Percentiles rank a stretch among this genome's conserved stretches.
Evolutionary conservation across 1,284 basidiomycete genomes (phyloP).

Genomic region (Heliocybe sulcata): DNA sequence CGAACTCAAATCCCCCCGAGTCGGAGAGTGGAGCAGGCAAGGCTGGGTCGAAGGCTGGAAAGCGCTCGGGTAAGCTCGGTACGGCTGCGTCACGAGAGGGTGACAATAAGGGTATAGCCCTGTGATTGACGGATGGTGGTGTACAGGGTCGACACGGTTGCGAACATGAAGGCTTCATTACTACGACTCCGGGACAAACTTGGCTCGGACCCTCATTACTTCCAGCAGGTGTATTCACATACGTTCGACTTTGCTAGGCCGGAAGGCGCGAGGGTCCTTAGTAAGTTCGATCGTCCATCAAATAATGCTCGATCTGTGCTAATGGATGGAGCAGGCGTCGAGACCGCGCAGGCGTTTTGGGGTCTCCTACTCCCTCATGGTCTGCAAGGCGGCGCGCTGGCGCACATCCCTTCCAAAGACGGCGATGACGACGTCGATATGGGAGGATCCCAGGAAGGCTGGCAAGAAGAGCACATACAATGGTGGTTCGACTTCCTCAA

Average conservation of each 20-base stretch:
- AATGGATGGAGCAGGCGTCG: constrained; percentile 38
- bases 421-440: constrained; percentile 35
- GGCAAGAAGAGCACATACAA: constrained; percentile 60
- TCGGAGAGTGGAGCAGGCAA: constrained; percentile 72
- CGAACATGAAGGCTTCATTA: constrained; percentile 58
- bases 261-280: constrained; percentile 70
- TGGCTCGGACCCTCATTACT: constrained; percentile 65
- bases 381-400: constrained; percentile 63
- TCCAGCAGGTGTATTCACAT: constrained; percentile 82
- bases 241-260: constrained; percentile 83
- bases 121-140: constrained; percentile 4
- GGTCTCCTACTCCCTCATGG: constrained; percentile 76
- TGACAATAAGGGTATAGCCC: background rate
- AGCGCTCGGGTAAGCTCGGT: constrained; percentile 43
- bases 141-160: constrained; percentile 64
- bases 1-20: constrained; percentile 64
- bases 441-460: constrained; percentile 41
- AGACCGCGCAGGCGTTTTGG: constrained; percentile 84
- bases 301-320: constrained; percentile 10
- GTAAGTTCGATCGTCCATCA: constrained; percentile 26
- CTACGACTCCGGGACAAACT: constrained; percentile 57
- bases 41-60: constrained; percentile 85
- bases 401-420: constrained; percentile 29
- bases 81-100: background rate
- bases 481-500: constrained; percentile 85